Conservation (phyloP, 352 stramenopile species). For the Thalassiosira exigua region DNA sequence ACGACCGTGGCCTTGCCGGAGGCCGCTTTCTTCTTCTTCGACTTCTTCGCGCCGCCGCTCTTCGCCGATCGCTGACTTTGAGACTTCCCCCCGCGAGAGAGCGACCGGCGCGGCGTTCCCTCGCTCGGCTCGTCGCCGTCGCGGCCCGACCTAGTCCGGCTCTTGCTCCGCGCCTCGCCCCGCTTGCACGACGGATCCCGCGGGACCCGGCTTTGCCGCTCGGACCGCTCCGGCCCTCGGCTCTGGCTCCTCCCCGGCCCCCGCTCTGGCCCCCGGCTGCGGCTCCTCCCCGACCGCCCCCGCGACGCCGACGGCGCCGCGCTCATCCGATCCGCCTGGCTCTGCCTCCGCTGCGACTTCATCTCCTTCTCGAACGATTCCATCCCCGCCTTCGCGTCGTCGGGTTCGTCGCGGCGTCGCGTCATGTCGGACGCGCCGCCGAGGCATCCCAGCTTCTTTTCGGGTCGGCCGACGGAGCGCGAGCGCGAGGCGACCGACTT, state of each 20-base stretch:
- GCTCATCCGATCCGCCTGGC: conserved; percentile 8
- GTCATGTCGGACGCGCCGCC: conserved; percentile 19
- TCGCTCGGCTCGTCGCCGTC: not conserved
- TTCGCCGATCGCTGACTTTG: not conserved
- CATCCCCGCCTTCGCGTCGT: not conserved
- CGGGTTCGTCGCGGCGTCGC: not conserved
- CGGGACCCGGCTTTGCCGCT: not conserved
- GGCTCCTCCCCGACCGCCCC: not conserved
- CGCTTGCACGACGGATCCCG: conserved; percentile 1
- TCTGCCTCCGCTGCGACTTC: not conserved
- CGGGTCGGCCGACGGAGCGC: not conserved
- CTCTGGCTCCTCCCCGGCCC: conserved; percentile 11
- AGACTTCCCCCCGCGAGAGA: not conserved
- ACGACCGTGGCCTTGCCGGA: not conserved
- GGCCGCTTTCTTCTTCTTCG: conserved; percentile 1
- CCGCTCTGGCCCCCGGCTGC: not conserved
- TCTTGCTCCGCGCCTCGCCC: conserved; percentile 8
- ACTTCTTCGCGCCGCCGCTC: conserved; percentile 1
- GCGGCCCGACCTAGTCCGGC: not conserved
- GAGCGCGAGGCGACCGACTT: not conserved
- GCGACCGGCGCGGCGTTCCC: not conserved
- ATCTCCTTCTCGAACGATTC: conserved; percentile 20
- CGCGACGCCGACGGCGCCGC: not conserved
- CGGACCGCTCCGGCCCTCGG: not conserved
- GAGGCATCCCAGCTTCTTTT: conserved; percentile 21